Evolutionary conservation across 1,284 basidiomycete species (phyloP).

Genomic region (Sanguinoderma infundibulare): DNA sequence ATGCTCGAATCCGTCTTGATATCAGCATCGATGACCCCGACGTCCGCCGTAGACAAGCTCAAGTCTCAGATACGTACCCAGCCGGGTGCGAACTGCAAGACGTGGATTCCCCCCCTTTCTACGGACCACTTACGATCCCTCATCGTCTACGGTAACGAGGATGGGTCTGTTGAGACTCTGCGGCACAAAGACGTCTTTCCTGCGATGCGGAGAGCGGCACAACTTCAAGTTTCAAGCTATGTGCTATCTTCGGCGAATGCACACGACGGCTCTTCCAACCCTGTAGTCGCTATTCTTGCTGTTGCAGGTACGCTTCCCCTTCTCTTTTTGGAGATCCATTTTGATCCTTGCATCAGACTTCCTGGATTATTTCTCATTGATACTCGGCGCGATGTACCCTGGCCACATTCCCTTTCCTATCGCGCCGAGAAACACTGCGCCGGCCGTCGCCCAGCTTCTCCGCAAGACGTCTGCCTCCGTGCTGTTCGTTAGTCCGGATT

Average conservation of each 20-base stretch:
- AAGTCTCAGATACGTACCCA: too few species aligned
- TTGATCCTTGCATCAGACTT: conserved; percentile 28
- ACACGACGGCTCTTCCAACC: conserved; percentile 7
- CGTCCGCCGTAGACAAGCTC: too few species aligned
- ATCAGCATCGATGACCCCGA: too few species aligned
- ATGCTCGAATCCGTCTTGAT: too few species aligned
- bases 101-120: conserved; percentile 40
- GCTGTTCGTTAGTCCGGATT: conserved; percentile 34
- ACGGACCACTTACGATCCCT: conserved; percentile 41
- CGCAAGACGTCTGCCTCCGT: conserved; percentile 30
- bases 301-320: conserved; percentile 21
- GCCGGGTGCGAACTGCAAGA: conserved; percentile 23
- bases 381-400: conserved; percentile 32
- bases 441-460: conserved; percentile 42
- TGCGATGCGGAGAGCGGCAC: conserved; percentile 26
- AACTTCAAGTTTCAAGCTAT: not conserved
- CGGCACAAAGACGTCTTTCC: conserved; percentile 33
- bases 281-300: conserved; percentile 32
- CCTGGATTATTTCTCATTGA: conserved; percentile 34
- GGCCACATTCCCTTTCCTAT: conserved; percentile 40
- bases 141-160: conserved; percentile 36
- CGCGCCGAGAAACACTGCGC: conserved; percentile 44
- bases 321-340: not conserved
- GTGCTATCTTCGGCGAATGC: too few species aligned
- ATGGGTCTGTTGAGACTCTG: conserved; percentile 27